Conservation (phyloP, 169 alveolate genomes). For the Perkinsus olseni region DNA sequence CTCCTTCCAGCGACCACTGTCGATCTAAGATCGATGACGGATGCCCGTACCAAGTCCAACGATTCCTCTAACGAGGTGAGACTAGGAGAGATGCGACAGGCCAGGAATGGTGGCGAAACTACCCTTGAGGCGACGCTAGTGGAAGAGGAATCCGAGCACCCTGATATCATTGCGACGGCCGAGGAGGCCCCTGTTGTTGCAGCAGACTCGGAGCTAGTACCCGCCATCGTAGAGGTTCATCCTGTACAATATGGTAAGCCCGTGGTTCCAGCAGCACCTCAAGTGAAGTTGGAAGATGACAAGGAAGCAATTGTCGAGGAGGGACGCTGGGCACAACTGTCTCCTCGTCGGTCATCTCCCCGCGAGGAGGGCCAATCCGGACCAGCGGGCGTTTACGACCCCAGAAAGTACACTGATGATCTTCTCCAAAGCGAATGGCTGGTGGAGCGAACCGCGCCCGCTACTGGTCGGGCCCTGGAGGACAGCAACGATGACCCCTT, state of each 20-base stretch:
- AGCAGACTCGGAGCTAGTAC: no score
- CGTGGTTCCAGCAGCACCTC: background rate
- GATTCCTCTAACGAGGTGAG: no score
- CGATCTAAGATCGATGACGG: no score
- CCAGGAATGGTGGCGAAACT: no score
- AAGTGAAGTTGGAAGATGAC: background rate
- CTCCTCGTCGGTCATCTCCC: background rate
- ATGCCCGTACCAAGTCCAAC: no score
- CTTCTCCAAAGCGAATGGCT: background rate
- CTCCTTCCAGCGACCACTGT: background rate
- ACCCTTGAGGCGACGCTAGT: no score
- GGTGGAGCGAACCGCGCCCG: background rate
- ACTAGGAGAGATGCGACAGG: no score
- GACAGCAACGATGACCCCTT: background rate
- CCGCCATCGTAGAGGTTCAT: no score
- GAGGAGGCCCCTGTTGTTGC: no score
- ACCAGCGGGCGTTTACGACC: background rate
- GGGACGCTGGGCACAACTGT: background rate
- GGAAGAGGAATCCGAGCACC: no score
- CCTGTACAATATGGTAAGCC: no score
- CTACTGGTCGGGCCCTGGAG: background rate
- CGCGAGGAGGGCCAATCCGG: background rate
- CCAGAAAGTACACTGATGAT: background rate
- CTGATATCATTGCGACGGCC: no score
- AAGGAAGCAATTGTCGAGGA: background rate